phyloP scores from a whole-genome alignment of 176 grass and related monocot species.

The Cenchrus fungigraminus region DNA sequence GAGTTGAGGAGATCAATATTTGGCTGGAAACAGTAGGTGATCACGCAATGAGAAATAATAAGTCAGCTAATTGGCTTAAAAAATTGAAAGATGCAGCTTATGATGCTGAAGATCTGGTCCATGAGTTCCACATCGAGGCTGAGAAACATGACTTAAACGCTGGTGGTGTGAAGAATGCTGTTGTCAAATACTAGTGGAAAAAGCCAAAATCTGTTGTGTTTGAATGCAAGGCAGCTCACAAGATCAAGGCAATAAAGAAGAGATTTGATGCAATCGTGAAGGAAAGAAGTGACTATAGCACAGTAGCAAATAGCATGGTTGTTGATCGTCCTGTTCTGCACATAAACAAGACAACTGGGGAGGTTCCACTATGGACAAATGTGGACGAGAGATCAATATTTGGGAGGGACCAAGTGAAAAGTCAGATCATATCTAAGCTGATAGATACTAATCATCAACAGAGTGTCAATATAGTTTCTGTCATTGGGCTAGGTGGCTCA shows the following conservation, averaged over 20 bases:
- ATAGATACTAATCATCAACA: background rate
- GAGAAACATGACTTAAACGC: background rate
- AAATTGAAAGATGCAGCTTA: constrained; percentile 3
- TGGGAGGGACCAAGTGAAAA: constrained; percentile 30
- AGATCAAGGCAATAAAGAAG: background rate
- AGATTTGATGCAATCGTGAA: constrained; percentile 21
- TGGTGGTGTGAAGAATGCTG: background rate
- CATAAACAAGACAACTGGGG: background rate
- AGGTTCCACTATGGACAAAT: background rate
- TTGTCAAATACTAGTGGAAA: background rate
- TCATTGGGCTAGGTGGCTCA: constrained; percentile 37
- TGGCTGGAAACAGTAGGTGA: constrained; percentile 2
- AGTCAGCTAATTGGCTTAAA: constrained; percentile 1
- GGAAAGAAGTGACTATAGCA: background rate
- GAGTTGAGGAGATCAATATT: constrained; percentile 1
- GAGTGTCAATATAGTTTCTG: background rate
- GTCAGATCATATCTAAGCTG: background rate
- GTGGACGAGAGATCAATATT: constrained; percentile 5
- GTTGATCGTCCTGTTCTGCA: background rate
- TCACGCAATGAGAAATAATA: background rate
- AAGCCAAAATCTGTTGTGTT: background rate
- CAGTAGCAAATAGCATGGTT: background rate
- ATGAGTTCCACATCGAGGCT: background rate
- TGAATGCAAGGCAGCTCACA: background rate
- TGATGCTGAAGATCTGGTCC: constrained; percentile 4